phyloP scores from a whole-genome alignment of 345 rosid genomes.

The Carallia pectinifolia region DNA sequence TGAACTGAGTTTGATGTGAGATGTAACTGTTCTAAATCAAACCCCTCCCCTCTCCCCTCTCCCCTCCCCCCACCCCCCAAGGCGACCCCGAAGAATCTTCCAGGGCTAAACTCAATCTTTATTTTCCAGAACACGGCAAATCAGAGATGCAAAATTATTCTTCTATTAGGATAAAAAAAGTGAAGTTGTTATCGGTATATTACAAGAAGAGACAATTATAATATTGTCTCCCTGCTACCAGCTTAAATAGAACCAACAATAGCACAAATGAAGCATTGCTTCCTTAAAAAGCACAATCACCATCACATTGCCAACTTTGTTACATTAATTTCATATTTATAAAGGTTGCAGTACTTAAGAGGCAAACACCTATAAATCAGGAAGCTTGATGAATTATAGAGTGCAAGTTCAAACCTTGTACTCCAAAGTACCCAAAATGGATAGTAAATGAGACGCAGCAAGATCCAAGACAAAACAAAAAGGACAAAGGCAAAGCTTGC shows the following conservation, averaged over 20 bases:
- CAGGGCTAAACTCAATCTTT: not conserved
- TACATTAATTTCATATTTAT: too few species aligned
- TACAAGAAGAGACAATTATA: too few species aligned
- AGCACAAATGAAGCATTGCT: not conserved
- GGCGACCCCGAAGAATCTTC: not conserved
- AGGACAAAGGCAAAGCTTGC: constrained; percentile 75
- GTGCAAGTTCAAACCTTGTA: constrained; percentile 60
- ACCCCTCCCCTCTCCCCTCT: too few species aligned
- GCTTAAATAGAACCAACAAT: not conserved
- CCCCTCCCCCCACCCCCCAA: too few species aligned
- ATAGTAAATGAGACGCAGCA: constrained; percentile 84
- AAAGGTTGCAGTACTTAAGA: too few species aligned
- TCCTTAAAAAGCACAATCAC: constrained; percentile 2
- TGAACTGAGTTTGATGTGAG: too few species aligned
- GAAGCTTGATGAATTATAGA: not conserved
- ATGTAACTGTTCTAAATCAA: too few species aligned
- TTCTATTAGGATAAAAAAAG: not conserved
- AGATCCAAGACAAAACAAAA: constrained; percentile 82
- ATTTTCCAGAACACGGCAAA: not conserved
- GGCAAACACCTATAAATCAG: not conserved
- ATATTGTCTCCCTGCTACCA: too few species aligned
- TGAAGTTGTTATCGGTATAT: not conserved
- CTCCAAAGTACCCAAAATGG: constrained; percentile 99
- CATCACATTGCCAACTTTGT: too few species aligned
- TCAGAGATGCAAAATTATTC: not conserved